Conservation (phyloP, 352 stramenopile genomes). For the Globisporangium middletonii region DNA sequence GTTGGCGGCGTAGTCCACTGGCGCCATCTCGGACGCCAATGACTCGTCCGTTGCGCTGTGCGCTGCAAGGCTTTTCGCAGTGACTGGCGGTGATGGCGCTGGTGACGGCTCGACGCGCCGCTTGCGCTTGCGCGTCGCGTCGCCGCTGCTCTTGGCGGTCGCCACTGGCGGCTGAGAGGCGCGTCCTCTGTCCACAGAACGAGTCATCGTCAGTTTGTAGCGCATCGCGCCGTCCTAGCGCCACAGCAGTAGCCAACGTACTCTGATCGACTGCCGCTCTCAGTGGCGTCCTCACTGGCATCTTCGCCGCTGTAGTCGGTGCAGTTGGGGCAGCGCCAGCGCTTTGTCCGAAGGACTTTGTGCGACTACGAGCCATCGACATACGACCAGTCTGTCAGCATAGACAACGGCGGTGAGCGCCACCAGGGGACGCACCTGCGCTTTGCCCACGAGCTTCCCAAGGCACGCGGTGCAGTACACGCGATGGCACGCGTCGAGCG, state of each 20-base stretch:
- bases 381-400: not conserved
- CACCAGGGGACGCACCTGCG: constrained; percentile 29
- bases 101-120: constrained; percentile 19
- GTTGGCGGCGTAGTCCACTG: constrained; percentile 51
- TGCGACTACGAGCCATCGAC: constrained; percentile 14
- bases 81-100: constrained; percentile 20
- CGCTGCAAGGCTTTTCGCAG: not conserved
- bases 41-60: not conserved
- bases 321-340: constrained; percentile 67
- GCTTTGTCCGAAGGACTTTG: constrained; percentile 49
- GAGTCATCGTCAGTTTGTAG: too few species aligned
- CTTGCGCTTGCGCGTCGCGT: constrained; percentile 31
- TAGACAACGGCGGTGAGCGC: too few species aligned
- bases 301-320: constrained; percentile 18
- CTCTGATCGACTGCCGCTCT: not conserved
- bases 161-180: too few species aligned
- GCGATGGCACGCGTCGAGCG: constrained; percentile 24
- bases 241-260: not conserved
- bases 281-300: not conserved
- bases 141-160: not conserved
- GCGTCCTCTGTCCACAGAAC: too few species aligned
- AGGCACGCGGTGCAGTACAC: constrained; percentile 55
- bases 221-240: too few species aligned
- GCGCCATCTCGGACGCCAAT: constrained; percentile 24
- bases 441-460: constrained; percentile 55